Conservation (phyloP, 352 stramenopile species). For the Pythium folliculosum region DNA sequence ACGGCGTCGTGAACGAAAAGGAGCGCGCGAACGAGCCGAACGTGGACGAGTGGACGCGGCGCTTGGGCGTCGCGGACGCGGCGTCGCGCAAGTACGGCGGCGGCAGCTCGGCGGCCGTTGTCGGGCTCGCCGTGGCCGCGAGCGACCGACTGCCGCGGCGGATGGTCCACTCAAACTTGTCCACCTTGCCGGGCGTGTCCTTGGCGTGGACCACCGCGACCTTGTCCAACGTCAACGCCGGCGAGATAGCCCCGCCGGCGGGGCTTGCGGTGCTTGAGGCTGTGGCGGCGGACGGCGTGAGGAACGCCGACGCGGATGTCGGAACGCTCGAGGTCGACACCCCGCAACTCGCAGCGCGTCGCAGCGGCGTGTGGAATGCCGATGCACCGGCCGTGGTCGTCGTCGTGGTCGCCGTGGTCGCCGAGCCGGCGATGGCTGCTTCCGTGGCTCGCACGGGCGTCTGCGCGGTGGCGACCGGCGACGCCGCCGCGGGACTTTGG, state of each 20-base stretch:
- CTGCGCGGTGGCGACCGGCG: not conserved
- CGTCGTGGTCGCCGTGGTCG: too few species aligned
- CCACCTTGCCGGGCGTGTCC: conserved; percentile 55
- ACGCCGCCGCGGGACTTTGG: not conserved
- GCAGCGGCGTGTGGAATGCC: conserved; percentile 46
- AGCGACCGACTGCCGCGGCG: not conserved
- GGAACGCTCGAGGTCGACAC: conserved; percentile 1
- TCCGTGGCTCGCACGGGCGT: conserved; percentile 15
- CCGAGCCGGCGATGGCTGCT: not conserved
- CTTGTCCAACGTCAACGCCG: conserved; percentile 65
- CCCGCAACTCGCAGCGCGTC: conserved; percentile 12
- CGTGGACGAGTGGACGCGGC: conserved; percentile 76
- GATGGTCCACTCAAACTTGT: conserved; percentile 64
- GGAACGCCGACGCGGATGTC: not conserved
- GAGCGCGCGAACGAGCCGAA: conserved; percentile 77
- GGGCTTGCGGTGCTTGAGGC: conserved; percentile 35
- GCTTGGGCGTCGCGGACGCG: conserved; percentile 60
- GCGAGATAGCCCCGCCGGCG: conserved; percentile 57
- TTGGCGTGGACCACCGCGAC: conserved; percentile 49
- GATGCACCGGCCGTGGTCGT: not conserved
- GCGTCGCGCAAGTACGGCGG: conserved; percentile 65
- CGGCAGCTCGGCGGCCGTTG: conserved; percentile 32
- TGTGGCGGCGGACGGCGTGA: not conserved
- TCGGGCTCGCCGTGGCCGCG: not conserved
- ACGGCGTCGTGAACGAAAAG: conserved; percentile 56